These are phyloP conservation scores for Thymus mandschuricus DNA, from an alignment of 257 asterid species.

Conservation along the genomic window DNA sequence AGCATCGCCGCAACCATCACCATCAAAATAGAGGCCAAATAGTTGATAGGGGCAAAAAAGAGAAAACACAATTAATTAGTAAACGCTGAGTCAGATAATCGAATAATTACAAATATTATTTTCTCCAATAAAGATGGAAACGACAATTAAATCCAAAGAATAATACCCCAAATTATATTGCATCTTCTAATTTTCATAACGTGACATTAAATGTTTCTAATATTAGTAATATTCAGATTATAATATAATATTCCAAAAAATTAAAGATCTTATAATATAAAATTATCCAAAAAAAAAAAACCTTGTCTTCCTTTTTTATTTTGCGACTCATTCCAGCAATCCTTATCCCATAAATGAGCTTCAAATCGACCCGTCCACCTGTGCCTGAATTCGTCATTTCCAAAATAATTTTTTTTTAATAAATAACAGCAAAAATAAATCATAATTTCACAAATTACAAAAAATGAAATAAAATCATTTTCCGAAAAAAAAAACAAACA, in stretches of 20 bases:
- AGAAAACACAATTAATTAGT: conserved; percentile 9
- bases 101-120: not conserved
- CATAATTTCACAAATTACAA: no score
- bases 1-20: conserved; percentile 54
- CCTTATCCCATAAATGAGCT: conserved; percentile 99
- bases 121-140: not conserved
- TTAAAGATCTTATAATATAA: not conserved
- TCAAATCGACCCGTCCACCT: conserved; percentile 97
- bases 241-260: not conserved
- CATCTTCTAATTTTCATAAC: not conserved
- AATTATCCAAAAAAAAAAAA: conserved; percentile 16
- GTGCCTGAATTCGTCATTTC: conserved; percentile 56
- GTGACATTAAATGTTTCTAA: not conserved
- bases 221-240: not conserved
- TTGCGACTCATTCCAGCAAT: conserved; percentile 94
- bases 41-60: conserved; percentile 16
- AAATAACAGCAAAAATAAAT: no score
- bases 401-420: not conserved
- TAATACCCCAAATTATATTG: not conserved
- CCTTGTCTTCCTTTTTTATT: conserved; percentile 99
- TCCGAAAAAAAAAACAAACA: not conserved
- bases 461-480: not conserved
- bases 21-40: conserved; percentile 34
- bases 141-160: not conserved
- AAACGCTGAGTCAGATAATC: not conserved